Percentiles rank a stretch among this genome's conserved stretches.
phyloP scores from a whole-genome alignment of 495 filamentous ascomycete species.

The Trypethelium eluteriae region DNA sequence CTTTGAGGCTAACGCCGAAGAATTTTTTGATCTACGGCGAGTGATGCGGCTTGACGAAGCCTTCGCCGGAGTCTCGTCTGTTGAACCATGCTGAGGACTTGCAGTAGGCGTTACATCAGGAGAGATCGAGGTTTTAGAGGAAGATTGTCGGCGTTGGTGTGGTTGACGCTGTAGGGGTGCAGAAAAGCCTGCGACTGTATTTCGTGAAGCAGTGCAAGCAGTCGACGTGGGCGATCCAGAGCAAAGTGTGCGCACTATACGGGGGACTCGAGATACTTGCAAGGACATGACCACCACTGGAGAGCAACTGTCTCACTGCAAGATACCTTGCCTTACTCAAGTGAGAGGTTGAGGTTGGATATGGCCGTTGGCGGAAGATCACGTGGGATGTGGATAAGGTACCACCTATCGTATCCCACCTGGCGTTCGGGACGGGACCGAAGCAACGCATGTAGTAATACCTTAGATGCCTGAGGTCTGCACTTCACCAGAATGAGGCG shows the following conservation, averaged over 20 bases:
- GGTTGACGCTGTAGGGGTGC: neutral
- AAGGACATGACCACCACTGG: neutral
- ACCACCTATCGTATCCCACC: no score
- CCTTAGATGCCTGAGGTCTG: no score
- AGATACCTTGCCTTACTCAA: no score
- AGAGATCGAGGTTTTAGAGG: conserved; percentile 29
- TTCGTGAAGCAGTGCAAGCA: neutral
- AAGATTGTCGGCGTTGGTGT: conserved; percentile 29
- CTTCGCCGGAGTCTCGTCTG: conserved; percentile 14
- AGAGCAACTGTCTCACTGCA: no score
- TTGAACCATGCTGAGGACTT: conserved; percentile 21
- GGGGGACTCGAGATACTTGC: conserved; percentile 1
- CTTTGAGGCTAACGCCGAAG: conserved; percentile 15
- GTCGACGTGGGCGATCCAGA: neutral
- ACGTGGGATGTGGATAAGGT: no score
- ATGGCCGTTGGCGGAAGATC: no score
- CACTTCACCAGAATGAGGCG: no score
- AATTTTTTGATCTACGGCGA: conserved; percentile 36
- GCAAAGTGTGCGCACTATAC: neutral
- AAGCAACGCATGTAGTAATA: no score
- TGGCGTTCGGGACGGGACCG: no score
- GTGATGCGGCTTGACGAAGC: conserved; percentile 12
- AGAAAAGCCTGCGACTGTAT: neutral
- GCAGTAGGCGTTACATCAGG: conserved; percentile 23
- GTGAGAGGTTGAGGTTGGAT: neutral